Conservation (phyloP, 1,139 yeast genomes). For the Hansenula sp. region DNA sequence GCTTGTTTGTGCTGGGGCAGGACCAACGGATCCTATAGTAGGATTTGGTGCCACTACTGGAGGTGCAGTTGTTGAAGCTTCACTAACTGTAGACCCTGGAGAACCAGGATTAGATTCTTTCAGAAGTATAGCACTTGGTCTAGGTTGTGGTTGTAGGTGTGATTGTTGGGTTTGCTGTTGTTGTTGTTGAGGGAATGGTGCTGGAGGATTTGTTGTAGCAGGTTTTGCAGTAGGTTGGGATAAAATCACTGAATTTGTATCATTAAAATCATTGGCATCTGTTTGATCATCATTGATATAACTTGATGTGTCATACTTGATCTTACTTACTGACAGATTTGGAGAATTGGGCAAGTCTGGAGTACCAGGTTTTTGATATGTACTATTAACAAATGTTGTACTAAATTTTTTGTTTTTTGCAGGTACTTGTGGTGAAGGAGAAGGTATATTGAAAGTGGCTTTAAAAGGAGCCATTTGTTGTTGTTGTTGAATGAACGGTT, state of each 20-base stretch:
- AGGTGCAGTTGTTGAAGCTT: conserved; percentile 1
- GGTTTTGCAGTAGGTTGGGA: conserved; percentile 2
- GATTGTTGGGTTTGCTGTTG: conserved; percentile 3
- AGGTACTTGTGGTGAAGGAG: conserved; percentile 9
- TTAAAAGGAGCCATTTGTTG: conserved; percentile 14
- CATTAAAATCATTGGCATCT: conserved; percentile 11
- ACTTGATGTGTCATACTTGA: conserved; percentile 13
- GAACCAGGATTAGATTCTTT: conserved; percentile 1
- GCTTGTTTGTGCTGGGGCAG: background rate
- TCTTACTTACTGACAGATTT: conserved; percentile 5
- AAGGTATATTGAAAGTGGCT: conserved; percentile 9
- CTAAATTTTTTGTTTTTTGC: conserved; percentile 12
- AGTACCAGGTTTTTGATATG: conserved; percentile 12
- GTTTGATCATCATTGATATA: conserved; percentile 13
- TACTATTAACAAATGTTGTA: conserved; percentile 13
- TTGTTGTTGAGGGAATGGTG: conserved; percentile 16
- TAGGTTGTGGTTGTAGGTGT: conserved; percentile 4
- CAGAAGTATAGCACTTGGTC: background rate
- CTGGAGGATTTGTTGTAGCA: conserved; percentile 9
- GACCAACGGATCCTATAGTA: background rate
- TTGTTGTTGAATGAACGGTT: conserved; percentile 8
- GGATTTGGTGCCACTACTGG: conserved; percentile 2
- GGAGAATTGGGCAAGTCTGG: conserved; percentile 16
- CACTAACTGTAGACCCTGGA: conserved; percentile 3
- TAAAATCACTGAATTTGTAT: conserved; percentile 7